Evolutionary conservation across 2,329 filamentous ascomycete species (phyloP), one percentile per base, ranked within the genome.

Genomic region (Fusarium sp.): DNA sequence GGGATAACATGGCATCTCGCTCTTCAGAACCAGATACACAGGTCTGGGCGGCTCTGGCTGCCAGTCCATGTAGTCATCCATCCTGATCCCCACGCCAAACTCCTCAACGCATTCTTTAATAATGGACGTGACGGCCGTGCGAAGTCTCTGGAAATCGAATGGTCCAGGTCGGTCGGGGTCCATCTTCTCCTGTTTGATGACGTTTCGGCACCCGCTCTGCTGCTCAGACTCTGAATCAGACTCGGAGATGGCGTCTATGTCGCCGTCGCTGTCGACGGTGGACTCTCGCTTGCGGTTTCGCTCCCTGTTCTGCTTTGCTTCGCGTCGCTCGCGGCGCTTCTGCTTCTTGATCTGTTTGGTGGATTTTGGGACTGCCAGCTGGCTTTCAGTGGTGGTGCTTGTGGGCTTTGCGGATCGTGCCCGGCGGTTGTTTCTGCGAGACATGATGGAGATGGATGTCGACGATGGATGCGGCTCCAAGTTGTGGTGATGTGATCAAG

Each of bases 31-130:
- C n/a, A 75, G 14, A 44, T 67, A 56, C 4, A 75, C 67, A n/a
- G 29, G 60, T 2, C 24, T 75, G 2, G 62, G 66, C 5, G 64
- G 70, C 29, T 73, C 70, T 7, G 71, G 46, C 22, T 75, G 70
- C 67, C 73, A 75, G 22, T 70, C 73, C 67, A 75, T 75, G 10
- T 33, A 56, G n/a, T 71, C 70, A 5, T 67, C 38, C n/a, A 58
- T 55, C 5, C 67, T 63, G 31, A 17, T 35, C 2, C 27, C 22
- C 5, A 44, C 22, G 10, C 53, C 20, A 3, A 67, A 46, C 24
- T 66, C 57, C 12, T 70, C 24, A 12, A 63, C 58, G 14, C 53
- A 61, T 29, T 66, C 67, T 14, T 66, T 27, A 12, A 73, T 42
- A 7, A 5, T 46, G 42, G 12, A n/a, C 29, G 6, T 73, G 38